phyloP scores from a whole-genome alignment of 495 filamentous ascomycete genomes.

The Staphylotrichum longicolle region DNA sequence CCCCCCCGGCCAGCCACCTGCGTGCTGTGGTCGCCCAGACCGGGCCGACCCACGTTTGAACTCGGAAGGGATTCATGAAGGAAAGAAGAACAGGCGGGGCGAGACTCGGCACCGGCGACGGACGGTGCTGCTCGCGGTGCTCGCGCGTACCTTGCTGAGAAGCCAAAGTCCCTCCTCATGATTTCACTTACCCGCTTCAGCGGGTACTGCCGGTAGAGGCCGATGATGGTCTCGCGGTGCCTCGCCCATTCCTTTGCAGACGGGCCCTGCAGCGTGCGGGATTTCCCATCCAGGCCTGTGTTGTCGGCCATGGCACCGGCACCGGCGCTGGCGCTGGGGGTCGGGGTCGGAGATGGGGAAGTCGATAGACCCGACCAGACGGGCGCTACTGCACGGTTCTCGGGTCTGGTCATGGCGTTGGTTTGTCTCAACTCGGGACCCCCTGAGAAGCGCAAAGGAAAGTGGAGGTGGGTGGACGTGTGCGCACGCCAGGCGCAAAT shows the following conservation, averaged over 20 bases:
- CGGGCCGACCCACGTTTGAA: background rate
- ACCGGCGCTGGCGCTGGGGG: background rate
- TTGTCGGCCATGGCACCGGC: background rate
- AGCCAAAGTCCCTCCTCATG: slow-evolving; percentile 35
- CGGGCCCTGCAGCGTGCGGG: slow-evolving; percentile 36
- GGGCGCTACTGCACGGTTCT: slow-evolving; percentile 39
- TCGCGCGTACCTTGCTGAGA: slow-evolving; percentile 35
- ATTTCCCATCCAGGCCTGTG: slow-evolving; percentile 24
- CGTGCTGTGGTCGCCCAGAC: background rate
- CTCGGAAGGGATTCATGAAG: background rate
- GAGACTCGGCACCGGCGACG: too few species aligned
- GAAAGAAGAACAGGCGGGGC: background rate
- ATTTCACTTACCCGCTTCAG: slow-evolving; percentile 36
- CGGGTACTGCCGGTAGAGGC: slow-evolving; percentile 34
- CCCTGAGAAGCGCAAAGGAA: slow-evolving; percentile 5
- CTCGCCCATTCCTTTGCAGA: slow-evolving; percentile 33
- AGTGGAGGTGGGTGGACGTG: slow-evolving; percentile 10
- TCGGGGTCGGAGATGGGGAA: background rate
- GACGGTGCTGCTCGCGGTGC: too few species aligned
- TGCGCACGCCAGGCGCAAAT: slow-evolving; percentile 18
- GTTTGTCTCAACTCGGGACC: slow-evolving; percentile 3
- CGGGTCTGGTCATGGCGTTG: slow-evolving; percentile 25
- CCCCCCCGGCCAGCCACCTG: background rate
- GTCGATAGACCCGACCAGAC: slow-evolving; percentile 16
- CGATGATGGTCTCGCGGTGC: slow-evolving; percentile 35